Percentiles rank a stretch among this genome's conserved stretches.
phyloP scores from a whole-genome alignment of 257 asterid genomes.

The Penstemon eatonii region DNA sequence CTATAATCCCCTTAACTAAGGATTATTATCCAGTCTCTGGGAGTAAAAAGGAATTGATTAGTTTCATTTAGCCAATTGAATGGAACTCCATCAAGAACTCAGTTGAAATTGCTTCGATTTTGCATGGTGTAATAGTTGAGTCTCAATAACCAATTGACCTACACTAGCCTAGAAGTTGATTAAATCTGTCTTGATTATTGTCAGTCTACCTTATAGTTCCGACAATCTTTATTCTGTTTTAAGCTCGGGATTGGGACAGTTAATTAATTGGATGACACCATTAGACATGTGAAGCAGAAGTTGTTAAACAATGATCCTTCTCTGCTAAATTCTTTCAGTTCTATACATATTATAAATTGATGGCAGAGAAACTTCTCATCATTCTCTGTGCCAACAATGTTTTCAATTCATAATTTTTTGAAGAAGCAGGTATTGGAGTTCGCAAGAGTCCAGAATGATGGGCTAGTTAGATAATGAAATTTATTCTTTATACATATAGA shows the following conservation, averaged over 20 bases:
- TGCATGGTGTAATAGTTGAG: too few relatives aligned
- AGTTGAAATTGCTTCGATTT: too few relatives aligned
- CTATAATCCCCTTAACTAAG: not conserved
- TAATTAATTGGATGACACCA: too few relatives aligned
- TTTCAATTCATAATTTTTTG: not conserved
- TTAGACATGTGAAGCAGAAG: too few relatives aligned
- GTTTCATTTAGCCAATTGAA: not conserved
- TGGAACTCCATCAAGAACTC: not conserved
- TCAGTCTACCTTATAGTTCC: too few relatives aligned
- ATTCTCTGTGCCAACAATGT: constrained; percentile 6
- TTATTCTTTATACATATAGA: not conserved
- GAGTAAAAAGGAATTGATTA: not conserved
- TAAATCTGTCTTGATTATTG: too few relatives aligned
- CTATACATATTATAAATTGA: not conserved
- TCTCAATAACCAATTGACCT: too few relatives aligned
- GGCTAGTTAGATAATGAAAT: not conserved
- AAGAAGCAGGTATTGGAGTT: not conserved
- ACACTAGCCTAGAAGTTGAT: too few relatives aligned
- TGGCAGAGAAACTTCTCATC: constrained; percentile 2
- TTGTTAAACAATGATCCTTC: too few relatives aligned
- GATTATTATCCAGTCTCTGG: not conserved
- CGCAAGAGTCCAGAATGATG: not conserved
- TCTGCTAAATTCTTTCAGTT: too few relatives aligned
- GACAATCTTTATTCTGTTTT: too few relatives aligned
- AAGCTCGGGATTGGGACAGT: too few relatives aligned